Conservation (phyloP, 1,284 basidiomycete species). For the Ustilago shanxiensis region DNA sequence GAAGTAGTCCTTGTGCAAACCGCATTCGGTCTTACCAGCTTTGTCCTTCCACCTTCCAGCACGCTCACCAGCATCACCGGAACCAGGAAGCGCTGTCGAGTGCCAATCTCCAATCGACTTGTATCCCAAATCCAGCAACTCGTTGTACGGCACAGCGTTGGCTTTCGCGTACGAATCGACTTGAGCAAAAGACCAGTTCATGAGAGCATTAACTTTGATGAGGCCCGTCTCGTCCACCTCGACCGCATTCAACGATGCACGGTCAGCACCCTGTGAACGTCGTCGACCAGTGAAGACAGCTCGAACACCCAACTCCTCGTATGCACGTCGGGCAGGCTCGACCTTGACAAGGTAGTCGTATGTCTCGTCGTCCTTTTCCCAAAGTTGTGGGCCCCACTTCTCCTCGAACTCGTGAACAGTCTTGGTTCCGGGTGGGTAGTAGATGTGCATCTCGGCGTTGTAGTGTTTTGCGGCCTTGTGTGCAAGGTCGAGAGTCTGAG, state of each 20-base stretch:
- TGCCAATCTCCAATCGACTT: conserved; percentile 97
- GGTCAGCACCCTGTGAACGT: conserved; percentile 89
- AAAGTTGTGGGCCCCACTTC: conserved; percentile 84
- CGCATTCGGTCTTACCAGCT: conserved; percentile 91
- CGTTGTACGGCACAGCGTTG: conserved; percentile 89
- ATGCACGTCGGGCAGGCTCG: conserved; percentile 91
- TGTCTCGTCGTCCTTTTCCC: conserved; percentile 87
- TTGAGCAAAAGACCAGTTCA: conserved; percentile 86
- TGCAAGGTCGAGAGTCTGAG: conserved; percentile 89
- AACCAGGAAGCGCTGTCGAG: conserved; percentile 79
- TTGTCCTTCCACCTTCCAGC: conserved; percentile 91
- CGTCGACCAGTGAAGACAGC: conserved; percentile 94
- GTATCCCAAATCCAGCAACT: conserved; percentile 89
- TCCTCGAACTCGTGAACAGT: conserved; percentile 82
- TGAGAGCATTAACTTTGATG: conserved; percentile 94
- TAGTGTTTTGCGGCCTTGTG: conserved; percentile 84
- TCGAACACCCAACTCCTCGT: conserved; percentile 82
- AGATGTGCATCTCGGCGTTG: conserved; percentile 80
- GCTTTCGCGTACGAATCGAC: conserved; percentile 88
- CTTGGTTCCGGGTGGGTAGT: conserved; percentile 81
- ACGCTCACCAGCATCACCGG: conserved; percentile 78
- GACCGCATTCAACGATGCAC: conserved; percentile 83
- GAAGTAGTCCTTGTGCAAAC: conserved; percentile 77
- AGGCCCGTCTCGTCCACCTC: conserved; percentile 93
- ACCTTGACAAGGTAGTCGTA: conserved; percentile 97